Percentiles rank a stretch among this genome's conserved stretches.
Conservation (phyloP, 306 rosid genomes). For the Delonix regia region DNA sequence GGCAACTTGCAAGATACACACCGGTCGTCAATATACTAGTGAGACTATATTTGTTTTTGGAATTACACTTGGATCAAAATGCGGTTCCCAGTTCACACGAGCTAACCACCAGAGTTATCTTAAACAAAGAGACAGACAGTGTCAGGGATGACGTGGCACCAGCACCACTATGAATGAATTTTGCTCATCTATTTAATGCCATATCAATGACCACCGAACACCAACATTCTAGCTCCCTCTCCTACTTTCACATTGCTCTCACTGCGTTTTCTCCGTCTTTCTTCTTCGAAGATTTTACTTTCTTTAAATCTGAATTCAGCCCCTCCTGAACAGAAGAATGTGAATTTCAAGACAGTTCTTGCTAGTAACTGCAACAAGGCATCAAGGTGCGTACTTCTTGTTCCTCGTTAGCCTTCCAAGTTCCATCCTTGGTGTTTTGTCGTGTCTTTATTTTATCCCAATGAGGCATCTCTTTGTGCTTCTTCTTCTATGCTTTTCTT, state of each 20-base stretch:
- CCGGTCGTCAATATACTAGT: too few species aligned
- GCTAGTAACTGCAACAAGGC: not conserved
- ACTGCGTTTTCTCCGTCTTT: not conserved
- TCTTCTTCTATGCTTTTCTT: constrained; percentile 43
- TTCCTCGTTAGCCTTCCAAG: not conserved
- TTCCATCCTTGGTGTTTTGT: not conserved
- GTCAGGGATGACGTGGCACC: not conserved
- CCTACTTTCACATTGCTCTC: not conserved
- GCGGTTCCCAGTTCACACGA: not conserved
- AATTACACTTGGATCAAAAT: too few species aligned
- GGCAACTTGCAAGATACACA: too few species aligned
- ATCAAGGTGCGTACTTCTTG: constrained; percentile 4
- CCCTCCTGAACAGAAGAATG: not conserved
- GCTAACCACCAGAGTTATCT: not conserved
- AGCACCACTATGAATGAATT: not conserved
- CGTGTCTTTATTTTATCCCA: not conserved
- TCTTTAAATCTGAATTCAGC: not conserved
- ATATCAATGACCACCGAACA: not conserved
- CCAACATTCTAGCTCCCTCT: not conserved
- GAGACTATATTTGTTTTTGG: too few species aligned
- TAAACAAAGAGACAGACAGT: not conserved
- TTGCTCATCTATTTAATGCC: not conserved
- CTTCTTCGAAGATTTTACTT: not conserved
- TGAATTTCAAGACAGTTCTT: not conserved
- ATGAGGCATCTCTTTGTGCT: constrained; percentile 40